Evolutionary conservation across 352 stramenopile genomes (phyloP), one percentile per base, ranked within the genome.

Genomic region (Globisporangium splendens): DNA sequence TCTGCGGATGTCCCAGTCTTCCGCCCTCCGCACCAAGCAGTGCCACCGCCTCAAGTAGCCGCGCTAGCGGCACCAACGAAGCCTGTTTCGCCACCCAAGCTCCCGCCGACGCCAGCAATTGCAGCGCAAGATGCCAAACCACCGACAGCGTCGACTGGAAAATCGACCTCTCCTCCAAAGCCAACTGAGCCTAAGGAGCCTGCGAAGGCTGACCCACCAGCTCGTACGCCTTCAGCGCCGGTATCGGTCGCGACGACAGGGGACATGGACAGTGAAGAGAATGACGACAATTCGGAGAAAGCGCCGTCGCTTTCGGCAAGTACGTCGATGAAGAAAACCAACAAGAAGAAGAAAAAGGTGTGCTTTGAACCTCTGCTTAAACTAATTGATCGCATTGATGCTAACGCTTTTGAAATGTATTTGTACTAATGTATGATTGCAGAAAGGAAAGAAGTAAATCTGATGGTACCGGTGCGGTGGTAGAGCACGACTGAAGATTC

Each of bases 311-410:
- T 74, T 17, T 35, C 60, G 24, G 53, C 55, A 24, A 76, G 70
- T 41, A 67, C 66, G 20, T 70, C 63, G 42, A 67, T 68, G n/a
- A 77, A 68, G 54, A 85, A 83, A 58, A 72, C 68, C n/a, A 86
- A 83, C 64, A 84, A 83, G 63, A 89, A 89, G 74, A 83, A 81
- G 78, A 86, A 87, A 31, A 31, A 31, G 70, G 73, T 82, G 52
- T 28, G 67, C 24, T 5, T 31, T 31, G 24, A 5, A 31, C 24
- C 24, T n/a, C n/a, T n/a, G n/a, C n/a, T n/a, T n/a, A n/a, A n/a
- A n/a, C n/a, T n/a, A n/a, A n/a, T n/a, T n/a, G n/a, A n/a, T n/a
- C n/a, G n/a, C n/a, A n/a, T 5, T 56, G 1, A 18, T 24, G 21
- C 21, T 55, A 54, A 56, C 8, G 35, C 46, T 61, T 31, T 52